phyloP scores from a whole-genome alignment of 495 filamentous ascomycete genomes.

The Choiromyces venosus region DNA sequence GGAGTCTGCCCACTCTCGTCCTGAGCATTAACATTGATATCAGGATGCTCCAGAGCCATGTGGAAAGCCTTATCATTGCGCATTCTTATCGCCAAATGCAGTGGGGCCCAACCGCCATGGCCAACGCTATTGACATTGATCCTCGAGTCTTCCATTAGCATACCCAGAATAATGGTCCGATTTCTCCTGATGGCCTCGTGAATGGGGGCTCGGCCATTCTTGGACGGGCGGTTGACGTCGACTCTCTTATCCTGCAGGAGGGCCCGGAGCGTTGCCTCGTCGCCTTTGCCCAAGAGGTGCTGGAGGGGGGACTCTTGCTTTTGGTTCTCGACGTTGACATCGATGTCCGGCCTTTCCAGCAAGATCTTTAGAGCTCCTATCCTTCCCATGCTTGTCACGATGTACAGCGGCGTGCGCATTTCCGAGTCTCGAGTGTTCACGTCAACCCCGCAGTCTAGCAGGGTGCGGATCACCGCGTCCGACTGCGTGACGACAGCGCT shows the following conservation, averaged over 20 bases:
- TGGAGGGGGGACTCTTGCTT: neutral
- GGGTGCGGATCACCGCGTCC: neutral
- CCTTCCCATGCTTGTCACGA: neutral
- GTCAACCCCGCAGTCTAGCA: neutral
- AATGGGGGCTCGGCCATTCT: neutral
- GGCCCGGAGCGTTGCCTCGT: neutral
- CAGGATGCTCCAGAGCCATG: neutral
- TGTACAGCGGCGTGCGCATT: neutral
- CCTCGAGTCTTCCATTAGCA: neutral
- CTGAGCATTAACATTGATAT: neutral
- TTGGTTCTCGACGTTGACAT: neutral
- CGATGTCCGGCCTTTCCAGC: neutral
- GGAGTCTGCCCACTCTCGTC: neutral
- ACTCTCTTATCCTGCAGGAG: neutral
- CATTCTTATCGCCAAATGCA: neutral
- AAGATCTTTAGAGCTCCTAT: neutral
- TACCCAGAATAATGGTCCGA: neutral
- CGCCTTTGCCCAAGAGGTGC: neutral
- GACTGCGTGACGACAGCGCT: neutral
- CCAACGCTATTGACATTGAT: neutral
- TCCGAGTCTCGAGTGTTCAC: constrained; percentile 1
- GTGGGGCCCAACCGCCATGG: neutral
- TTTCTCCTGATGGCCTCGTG: neutral
- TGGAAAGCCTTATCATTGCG: neutral
- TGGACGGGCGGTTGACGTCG: neutral